Evolutionary conservation across 2,329 filamentous ascomycete species (phyloP).

Genomic region (Fusarium nodosum): DNA sequence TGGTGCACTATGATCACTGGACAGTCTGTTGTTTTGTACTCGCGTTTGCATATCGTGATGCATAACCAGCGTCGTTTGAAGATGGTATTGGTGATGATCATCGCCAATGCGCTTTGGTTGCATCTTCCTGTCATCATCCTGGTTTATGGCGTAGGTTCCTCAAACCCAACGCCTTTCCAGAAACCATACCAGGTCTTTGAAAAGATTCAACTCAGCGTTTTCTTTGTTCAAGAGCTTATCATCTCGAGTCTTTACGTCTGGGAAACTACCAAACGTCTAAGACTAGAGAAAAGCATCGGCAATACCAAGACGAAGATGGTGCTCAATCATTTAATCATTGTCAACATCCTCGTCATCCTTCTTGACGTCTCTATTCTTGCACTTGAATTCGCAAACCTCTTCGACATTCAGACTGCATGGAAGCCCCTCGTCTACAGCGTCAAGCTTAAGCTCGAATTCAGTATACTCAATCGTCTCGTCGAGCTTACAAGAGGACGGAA

Average conservation of each 20-base stretch:
- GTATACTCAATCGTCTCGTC: constrained; percentile 54
- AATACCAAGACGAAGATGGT: constrained; percentile 34
- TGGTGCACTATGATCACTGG: constrained; percentile 69
- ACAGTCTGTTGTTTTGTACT: constrained; percentile 72
- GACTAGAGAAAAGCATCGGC: constrained; percentile 54
- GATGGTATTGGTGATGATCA: constrained; percentile 69
- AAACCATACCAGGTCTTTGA: constrained; percentile 62
- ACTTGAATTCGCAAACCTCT: constrained; percentile 58
- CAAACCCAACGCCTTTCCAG: constrained; percentile 39
- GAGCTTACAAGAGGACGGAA: constrained; percentile 44
- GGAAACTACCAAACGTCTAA: constrained; percentile 64
- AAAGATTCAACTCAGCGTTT: constrained; percentile 67
- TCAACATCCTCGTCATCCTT: constrained; percentile 59
- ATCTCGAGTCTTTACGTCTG: constrained; percentile 67
- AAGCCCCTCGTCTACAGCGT: constrained; percentile 53
- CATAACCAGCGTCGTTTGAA: constrained; percentile 63
- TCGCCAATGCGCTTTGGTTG: constrained; percentile 65
- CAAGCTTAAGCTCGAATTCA: constrained; percentile 57
- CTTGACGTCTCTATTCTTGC: constrained; percentile 54
- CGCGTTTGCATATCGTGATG: constrained; percentile 70
- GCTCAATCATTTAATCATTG: constrained; percentile 57
- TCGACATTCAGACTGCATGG: constrained; percentile 46
- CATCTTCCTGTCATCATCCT: constrained; percentile 68
- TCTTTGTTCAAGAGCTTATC: constrained; percentile 68
- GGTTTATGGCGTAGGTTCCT: constrained; percentile 64